Conservation (phyloP, 225 moss, liverwort and hornwort genomes). For the Lunularia cruciata region DNA sequence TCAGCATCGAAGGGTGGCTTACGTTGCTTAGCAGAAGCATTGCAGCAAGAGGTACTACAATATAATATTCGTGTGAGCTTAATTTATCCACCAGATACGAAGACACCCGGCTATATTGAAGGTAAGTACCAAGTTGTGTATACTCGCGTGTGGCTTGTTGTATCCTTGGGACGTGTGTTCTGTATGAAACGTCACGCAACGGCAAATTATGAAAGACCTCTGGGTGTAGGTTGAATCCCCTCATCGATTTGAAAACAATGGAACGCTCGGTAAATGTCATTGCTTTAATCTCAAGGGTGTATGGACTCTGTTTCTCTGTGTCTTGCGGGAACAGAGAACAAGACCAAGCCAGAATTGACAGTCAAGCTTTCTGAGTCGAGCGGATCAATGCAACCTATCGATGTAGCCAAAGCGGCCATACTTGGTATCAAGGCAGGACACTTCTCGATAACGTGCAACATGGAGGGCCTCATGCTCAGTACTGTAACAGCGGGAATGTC, state of each 20-base stretch:
- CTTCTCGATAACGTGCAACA: constrained; percentile 66
- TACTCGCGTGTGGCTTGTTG: background rate
- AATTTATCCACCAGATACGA: constrained; percentile 82
- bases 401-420: constrained; percentile 62
- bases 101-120: constrained; percentile 70
- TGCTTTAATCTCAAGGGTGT: too few species aligned
- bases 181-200: background rate
- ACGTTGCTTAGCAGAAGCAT: constrained; percentile 67
- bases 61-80: constrained; percentile 77
- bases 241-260: too few species aligned
- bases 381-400: constrained; percentile 47
- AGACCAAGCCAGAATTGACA: constrained; percentile 71
- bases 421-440: constrained; percentile 73
- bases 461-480: constrained; percentile 63
- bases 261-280: too few species aligned
- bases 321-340: constrained; percentile 48
- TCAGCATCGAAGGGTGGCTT: constrained; percentile 72
- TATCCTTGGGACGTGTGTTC: background rate
- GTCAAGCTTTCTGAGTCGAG: constrained; percentile 52
- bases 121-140: constrained; percentile 37
- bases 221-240: background rate
- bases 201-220: background rate
- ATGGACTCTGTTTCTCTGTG: background rate
- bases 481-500: constrained; percentile 64
- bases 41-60: constrained; percentile 77